These are phyloP conservation scores for Xylaria sp. DNA, from an alignment of 2,329 filamentous ascomycete species.

Conservation along the genomic window DNA sequence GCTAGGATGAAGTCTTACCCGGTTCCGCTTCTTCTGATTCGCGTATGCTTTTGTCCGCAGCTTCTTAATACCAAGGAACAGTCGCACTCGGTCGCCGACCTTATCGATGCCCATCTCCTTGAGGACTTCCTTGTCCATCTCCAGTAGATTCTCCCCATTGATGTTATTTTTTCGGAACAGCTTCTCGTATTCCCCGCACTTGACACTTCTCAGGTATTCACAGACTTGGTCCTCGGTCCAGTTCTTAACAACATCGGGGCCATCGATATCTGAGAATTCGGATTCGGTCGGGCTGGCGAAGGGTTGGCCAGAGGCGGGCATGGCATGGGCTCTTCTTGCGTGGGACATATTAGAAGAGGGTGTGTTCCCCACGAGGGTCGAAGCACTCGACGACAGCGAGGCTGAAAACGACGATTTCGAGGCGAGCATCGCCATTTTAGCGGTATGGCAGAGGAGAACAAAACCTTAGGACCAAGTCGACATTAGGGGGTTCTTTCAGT, in stretches of 20 bases:
- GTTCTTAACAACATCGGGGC: constrained; percentile 78
- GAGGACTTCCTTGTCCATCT: constrained; percentile 95
- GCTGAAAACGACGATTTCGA: constrained; percentile 77
- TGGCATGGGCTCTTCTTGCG: constrained; percentile 61
- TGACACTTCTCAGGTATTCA: constrained; percentile 90
- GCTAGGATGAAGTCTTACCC: constrained; percentile 66
- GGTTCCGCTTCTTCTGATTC: constrained; percentile 83
- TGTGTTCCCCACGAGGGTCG: constrained; percentile 57
- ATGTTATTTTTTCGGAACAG: constrained; percentile 93
- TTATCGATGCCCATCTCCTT: constrained; percentile 99
- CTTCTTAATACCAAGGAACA: constrained; percentile 87
- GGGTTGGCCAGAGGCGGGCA: constrained; percentile 61
- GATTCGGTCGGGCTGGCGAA: constrained; percentile 90
- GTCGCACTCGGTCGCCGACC: constrained; percentile 92
- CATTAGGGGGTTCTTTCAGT: constrained; percentile 12
- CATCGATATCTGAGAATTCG: constrained; percentile 87
- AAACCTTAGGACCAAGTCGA: constrained; percentile 21
- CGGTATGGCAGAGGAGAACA: constrained; percentile 20
- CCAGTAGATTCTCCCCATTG: constrained; percentile 94
- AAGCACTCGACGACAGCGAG: constrained; percentile 59
- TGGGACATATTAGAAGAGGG: constrained; percentile 62
- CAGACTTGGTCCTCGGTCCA: constrained; percentile 94
- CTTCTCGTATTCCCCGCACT: constrained; percentile 92
- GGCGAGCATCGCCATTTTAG: constrained; percentile 79
- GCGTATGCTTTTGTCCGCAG: constrained; percentile 79